phyloP scores from a whole-genome alignment of 352 stramenopile species.

The Phytophthora uliginosa region DNA sequence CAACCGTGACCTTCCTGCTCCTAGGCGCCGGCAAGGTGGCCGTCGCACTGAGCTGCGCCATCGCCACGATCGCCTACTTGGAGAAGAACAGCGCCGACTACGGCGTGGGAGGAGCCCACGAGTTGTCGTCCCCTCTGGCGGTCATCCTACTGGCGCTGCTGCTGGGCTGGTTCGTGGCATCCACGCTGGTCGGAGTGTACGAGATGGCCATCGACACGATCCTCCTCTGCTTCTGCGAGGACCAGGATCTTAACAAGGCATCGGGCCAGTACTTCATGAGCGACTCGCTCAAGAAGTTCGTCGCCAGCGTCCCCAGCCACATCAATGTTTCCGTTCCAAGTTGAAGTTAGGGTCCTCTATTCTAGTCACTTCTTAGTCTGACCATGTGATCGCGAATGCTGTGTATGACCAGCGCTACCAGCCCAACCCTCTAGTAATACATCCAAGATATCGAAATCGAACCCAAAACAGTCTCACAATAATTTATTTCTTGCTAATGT shows the following conservation, averaged over 20 bases:
- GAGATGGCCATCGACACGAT: conserved; percentile 97
- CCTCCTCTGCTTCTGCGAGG: conserved; percentile 97
- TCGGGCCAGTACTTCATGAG: conserved; percentile 85
- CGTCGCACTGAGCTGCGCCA: conserved; percentile 65
- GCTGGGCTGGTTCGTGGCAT: conserved; percentile 94
- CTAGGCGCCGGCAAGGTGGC: conserved; percentile 95
- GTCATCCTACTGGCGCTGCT: conserved; percentile 93
- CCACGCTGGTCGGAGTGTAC: conserved; percentile 96
- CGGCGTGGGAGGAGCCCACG: conserved; percentile 54
- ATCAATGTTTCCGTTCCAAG: neutral
- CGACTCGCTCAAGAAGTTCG: conserved; percentile 71
- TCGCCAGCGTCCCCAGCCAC: conserved; percentile 59
- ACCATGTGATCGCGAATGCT: too few species aligned
- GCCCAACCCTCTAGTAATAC: too few species aligned
- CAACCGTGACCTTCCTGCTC: conserved; percentile 92
- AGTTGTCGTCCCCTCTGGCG: conserved; percentile 86
- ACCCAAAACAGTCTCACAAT: too few species aligned
- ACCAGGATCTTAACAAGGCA: conserved; percentile 83
- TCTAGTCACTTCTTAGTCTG: neutral
- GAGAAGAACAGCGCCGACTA: conserved; percentile 66
- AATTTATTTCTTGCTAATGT: too few species aligned
- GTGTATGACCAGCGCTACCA: too few species aligned
- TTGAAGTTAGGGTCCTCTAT: conserved; percentile 8
- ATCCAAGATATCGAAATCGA: too few species aligned
- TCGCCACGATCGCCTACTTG: conserved; percentile 70